Base-by-base conservation (phyloP, 305 asterid genomes). In the Solanum aculeatissimum region DNA sequence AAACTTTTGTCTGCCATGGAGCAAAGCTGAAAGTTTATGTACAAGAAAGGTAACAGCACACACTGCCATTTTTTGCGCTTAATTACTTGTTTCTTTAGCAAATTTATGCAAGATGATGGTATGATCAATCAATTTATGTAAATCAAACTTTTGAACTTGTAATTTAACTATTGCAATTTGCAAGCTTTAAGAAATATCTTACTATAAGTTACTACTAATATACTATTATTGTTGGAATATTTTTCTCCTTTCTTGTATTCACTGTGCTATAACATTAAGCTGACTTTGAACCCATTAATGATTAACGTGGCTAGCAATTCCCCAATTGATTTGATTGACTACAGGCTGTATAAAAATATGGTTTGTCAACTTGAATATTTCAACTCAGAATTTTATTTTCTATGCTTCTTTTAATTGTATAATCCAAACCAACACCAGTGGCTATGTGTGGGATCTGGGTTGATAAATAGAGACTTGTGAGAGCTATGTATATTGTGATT, bases 21-120 rank as follows among this genome's bases (percentile, higher is more conserved):
- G 68, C 58, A 58, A 45, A 0, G 32, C 7, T 11, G 84, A 68
- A 6, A 89, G 88, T 19, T 86, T 29, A 42, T 63, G 23, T 38
- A 87, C 21, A 40, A 89, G 43, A 82, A 63, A 84, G 25, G 53
- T 6, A 25, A 89, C 85, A 12, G 84, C 85, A 4, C 83, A 4
- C 74, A 84, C 89, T 55, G 88, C 89, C 90, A 85, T 87, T 53
- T 25, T 23, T 21, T 18, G 18, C 81, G 4, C 81, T 1, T 5
- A 45, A 47, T 21, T 2, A 23, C 66, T 60, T 0, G 7, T 74
- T 23, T 74, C 9, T 74, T 25, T 8, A 23, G 23, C 4, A 45
- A 45, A 75, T 75, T 49, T 49, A 25, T 49, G 43, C 45, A 49
- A 75, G 15, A 75, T 75, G 16, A 8, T 75, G 81, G 0, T 75